Base-by-base conservation (phyloP, 805 yeast species). In the Candida gorgasii region DNA sequence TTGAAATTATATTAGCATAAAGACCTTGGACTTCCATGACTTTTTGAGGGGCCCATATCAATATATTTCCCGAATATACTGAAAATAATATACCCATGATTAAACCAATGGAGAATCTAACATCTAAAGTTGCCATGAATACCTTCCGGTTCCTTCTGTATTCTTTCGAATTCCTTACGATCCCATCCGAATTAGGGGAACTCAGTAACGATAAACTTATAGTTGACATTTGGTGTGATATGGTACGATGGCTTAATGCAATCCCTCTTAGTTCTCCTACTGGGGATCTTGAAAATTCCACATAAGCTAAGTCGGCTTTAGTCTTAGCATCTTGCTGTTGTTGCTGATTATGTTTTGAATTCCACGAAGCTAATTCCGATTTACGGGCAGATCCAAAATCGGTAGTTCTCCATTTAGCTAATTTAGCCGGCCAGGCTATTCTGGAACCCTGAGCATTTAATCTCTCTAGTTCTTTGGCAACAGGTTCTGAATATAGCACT, bases 181-280 rank as follows among this genome's bases (percentile, higher is more conserved):
- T 77, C 2, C 79, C 76, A 33, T 80, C 74, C n/a, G 78, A 72
- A 40, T 78, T 74, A 2, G 87, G 86, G 49, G 72, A 67, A 36
- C 89, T 82, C 52, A 80, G 79, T 6, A 92, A 64, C 11, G 92
- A 79, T 8, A 82, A 73, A 4, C 85, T 76, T 17, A 93, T 57
- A 36, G 88, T 78, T 47, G 79, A 76, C 90, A 93, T 87, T 57
- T 93, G 99, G 51, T 88, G 92, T 58, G 86, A 75, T 5, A 93
- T 78, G 0, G 96, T 89, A 45, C 88, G 72, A 59, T 93, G 98
- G 17, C 93, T 86, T 58, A 93, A 77, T 1, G 95, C 96, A 26
- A 93, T 95, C 13, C 99, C 99, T 44, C 96, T 73, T 26, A 89
- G 65, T 50, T 90, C 95, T 2, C 98, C 98, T 19, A 86, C 79